A percentile compares a stretch with the other conserved stretches of the same genome.
These are phyloP conservation scores for Solanum lignicaule DNA, from an alignment of 257 asterid species.

Conservation along the genomic window DNA sequence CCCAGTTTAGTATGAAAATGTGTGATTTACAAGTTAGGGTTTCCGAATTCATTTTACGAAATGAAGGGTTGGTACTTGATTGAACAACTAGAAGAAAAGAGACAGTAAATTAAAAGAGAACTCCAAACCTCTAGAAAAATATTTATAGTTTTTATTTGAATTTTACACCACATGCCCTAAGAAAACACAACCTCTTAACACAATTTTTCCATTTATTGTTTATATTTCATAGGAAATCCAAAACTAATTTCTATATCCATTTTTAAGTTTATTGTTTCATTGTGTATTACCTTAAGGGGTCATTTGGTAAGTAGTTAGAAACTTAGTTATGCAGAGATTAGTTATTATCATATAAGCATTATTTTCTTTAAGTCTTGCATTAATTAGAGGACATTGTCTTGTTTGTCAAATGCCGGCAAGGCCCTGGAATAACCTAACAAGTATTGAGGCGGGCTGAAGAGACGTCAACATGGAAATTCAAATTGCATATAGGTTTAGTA, in stretches of 20 bases:
- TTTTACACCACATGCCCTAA: not conserved
- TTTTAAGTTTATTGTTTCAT: not conserved
- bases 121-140: not conserved
- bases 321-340: not conserved
- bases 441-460: not conserved
- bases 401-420: not conserved
- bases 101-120: not conserved
- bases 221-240: not conserved
- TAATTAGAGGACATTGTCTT: not conserved
- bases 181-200: not conserved
- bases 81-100: not conserved
- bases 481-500: not conserved
- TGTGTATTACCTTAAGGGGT: not conserved
- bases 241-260: not conserved
- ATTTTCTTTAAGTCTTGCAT: not conserved
- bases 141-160: not conserved
- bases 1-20: conserved; percentile 3
- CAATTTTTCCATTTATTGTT: not conserved
- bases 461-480: not conserved
- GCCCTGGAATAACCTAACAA: not conserved
- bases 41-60: conserved; percentile 27
- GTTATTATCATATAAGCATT: not conserved
- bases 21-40: conserved; percentile 20
- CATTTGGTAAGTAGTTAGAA: not conserved
- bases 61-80: not conserved